These are phyloP conservation scores for Plasmodium fragile DNA, from an alignment of 169 alveolate species.

Conservation along the genomic window DNA sequence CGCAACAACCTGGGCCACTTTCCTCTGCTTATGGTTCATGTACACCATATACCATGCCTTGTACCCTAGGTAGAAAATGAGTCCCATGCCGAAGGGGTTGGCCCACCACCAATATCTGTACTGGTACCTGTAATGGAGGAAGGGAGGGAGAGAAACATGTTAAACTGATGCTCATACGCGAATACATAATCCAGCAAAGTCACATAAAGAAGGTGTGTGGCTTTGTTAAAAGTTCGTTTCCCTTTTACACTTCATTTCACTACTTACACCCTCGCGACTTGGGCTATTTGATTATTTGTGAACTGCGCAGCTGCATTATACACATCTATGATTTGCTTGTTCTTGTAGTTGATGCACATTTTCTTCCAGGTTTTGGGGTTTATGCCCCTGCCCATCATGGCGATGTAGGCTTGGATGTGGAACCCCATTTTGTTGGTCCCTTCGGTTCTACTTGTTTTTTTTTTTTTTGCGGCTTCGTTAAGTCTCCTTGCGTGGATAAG, in stretches of 20 bases:
- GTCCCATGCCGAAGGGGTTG: constrained; percentile 91
- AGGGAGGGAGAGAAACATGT: neutral
- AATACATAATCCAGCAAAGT: neutral
- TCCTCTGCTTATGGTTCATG: constrained; percentile 90
- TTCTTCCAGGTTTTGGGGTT: constrained; percentile 85
- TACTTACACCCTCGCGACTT: constrained; percentile 81
- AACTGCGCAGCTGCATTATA: constrained; percentile 78
- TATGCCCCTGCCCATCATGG: constrained; percentile 85
- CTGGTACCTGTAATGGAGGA: constrained; percentile 61
- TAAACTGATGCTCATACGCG: neutral
- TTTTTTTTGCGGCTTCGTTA: neutral
- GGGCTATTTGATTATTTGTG: constrained; percentile 84
- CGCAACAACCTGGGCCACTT: constrained; percentile 92
- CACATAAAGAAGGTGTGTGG: neutral
- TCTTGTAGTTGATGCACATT: constrained; percentile 80
- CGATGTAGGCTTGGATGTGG: constrained; percentile 84
- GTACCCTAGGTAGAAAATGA: constrained; percentile 86
- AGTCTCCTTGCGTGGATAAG: neutral
- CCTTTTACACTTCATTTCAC: neutral
- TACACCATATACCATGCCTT: constrained; percentile 90
- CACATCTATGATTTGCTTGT: constrained; percentile 81
- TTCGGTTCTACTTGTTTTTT: neutral
- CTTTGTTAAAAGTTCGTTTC: neutral
- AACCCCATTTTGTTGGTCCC: constrained; percentile 79
- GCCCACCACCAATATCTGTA: constrained; percentile 93